Conservation (phyloP, 805 yeast species). For the Hanseniaspora vineae region DNA sequence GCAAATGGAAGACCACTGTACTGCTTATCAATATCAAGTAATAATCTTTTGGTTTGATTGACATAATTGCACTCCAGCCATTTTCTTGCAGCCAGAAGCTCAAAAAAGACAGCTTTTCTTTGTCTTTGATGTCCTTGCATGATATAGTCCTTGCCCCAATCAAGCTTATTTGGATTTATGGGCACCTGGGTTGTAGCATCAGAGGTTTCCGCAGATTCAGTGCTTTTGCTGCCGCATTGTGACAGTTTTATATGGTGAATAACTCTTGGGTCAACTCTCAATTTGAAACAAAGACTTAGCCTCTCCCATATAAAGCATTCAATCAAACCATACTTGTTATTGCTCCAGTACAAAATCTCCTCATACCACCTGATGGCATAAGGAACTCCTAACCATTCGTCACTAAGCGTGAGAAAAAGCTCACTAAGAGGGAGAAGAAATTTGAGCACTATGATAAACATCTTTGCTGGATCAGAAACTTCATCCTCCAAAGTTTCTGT, state of each 20-base stretch:
- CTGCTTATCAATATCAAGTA: neutral
- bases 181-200: neutral
- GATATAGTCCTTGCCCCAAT: conserved; percentile 18
- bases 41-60: neutral
- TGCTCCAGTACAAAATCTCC: conserved; percentile 26
- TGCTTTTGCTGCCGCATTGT: conserved; percentile 9
- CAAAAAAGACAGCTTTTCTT: conserved; percentile 72
- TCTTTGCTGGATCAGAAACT: neutral
- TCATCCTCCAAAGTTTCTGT: neutral
- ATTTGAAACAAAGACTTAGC: conserved; percentile 37
- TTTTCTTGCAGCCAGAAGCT: conserved; percentile 57
- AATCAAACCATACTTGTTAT: neutral
- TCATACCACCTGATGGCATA: conserved; percentile 31
- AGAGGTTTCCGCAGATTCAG: neutral
- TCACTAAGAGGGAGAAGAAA: conserved; percentile 30
- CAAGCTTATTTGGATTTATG: conserved; percentile 8
- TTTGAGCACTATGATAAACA: neutral
- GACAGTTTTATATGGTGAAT: conserved; percentile 15
- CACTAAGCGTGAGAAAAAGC: conserved; percentile 36
- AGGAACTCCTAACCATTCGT: conserved; percentile 30
- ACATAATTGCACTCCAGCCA: conserved; percentile 34
- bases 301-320: conserved; percentile 41
- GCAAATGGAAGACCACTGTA: conserved; percentile 7
- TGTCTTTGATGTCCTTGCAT: conserved; percentile 44
- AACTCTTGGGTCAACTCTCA: conserved; percentile 29